These are phyloP conservation scores for Nannochloris sp. DNA, from an alignment of 139 green algal species.

Conservation along the genomic window DNA sequence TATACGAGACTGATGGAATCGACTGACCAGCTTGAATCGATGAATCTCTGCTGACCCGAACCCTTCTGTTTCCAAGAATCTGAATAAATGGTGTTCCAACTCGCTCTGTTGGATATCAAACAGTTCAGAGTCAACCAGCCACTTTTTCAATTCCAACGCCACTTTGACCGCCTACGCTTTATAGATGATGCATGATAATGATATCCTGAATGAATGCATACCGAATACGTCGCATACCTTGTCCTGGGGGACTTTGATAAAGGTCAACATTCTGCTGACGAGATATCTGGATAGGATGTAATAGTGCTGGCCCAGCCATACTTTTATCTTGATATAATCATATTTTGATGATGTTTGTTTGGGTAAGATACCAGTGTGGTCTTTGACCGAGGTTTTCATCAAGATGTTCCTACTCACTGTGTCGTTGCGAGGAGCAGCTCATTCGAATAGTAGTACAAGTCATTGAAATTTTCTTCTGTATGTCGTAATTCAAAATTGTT, in stretches of 20 bases:
- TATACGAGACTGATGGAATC: slow-evolving; percentile 54
- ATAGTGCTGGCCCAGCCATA: slow-evolving; percentile 80
- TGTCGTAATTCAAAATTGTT: no score
- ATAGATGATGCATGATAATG: no score
- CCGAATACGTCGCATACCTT: slow-evolving; percentile 43
- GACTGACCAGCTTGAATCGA: slow-evolving; percentile 74
- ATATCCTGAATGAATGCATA: no score
- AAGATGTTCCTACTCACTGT: no score
- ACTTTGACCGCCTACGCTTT: slow-evolving; percentile 64
- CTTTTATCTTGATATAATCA: slow-evolving; percentile 70
- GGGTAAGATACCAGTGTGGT: no score
- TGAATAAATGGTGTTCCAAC: slow-evolving; percentile 73
- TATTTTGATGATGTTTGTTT: slow-evolving; percentile 47
- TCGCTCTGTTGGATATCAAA: slow-evolving; percentile 61
- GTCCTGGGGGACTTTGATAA: slow-evolving; percentile 68
- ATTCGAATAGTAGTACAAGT: no score
- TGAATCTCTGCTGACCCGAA: slow-evolving; percentile 64
- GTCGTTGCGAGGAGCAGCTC: no score
- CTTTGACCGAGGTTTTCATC: no score
- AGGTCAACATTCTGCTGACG: slow-evolving; percentile 79
- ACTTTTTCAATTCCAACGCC: slow-evolving; percentile 87
- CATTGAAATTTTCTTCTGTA: no score
- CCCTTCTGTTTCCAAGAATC: slow-evolving; percentile 55
- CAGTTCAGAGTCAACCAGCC: slow-evolving; percentile 72
- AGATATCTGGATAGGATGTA: slow-evolving; percentile 91